These are phyloP conservation scores for Corylus avellana DNA, from an alignment of 306 rosid species.

Conservation along the genomic window DNA sequence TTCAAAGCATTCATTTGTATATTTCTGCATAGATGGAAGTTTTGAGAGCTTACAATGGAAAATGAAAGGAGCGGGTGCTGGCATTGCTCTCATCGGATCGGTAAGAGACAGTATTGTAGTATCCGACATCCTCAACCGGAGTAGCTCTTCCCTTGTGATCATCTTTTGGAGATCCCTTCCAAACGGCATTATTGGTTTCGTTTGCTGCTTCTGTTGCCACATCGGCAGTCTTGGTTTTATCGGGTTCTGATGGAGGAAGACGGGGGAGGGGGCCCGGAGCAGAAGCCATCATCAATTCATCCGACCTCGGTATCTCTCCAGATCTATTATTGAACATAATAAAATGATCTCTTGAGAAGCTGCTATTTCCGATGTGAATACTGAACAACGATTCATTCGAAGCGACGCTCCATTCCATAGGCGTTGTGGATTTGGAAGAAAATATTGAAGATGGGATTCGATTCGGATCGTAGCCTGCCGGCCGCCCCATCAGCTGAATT, in stretches of 20 bases:
- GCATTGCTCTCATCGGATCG: constrained; percentile 32
- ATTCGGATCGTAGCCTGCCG: constrained; percentile 50
- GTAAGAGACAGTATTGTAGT: constrained; percentile 6
- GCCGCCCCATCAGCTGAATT: constrained; percentile 13
- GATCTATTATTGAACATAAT: constrained; percentile 15
- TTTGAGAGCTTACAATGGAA: constrained; percentile 52
- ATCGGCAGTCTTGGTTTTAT: constrained; percentile 1
- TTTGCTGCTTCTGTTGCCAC: constrained; percentile 14
- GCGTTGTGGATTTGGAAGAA: constrained; percentile 35
- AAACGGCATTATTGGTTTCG: constrained; percentile 2
- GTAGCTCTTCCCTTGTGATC: not conserved
- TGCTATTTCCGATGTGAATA: constrained; percentile 54
- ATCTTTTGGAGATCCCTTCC: constrained; percentile 13
- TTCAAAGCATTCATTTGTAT: too few relatives aligned
- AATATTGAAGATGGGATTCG: constrained; percentile 62
- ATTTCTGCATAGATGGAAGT: not conserved
- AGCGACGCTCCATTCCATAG: constrained; percentile 63
- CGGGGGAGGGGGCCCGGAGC: constrained; percentile 13
- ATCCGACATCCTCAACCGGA: constrained; percentile 11
- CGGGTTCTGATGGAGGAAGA: constrained; percentile 5
- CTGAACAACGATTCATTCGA: constrained; percentile 80
- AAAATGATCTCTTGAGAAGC: constrained; percentile 57
- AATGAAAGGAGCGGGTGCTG: constrained; percentile 58
- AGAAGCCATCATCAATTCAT: constrained; percentile 10
- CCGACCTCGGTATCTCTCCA: constrained; percentile 41